Conservation (phyloP, 345 rosid genomes). For the Citropsis articulata region DNA sequence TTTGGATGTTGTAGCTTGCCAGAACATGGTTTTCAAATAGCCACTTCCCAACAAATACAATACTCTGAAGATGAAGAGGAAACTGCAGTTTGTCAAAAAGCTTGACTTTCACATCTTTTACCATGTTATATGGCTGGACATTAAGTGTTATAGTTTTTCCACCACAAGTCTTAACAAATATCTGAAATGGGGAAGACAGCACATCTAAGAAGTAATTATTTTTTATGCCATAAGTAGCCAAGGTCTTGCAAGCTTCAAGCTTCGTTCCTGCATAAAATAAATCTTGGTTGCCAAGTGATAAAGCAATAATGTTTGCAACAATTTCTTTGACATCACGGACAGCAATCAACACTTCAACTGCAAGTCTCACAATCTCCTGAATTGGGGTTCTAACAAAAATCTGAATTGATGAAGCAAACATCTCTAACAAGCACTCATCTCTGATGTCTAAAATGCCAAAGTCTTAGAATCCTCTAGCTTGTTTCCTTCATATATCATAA, state of each 20-base stretch:
- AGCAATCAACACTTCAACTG: slow-evolving; percentile 18
- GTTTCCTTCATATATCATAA: slow-evolving; percentile 19
- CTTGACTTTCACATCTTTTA: slow-evolving; percentile 18
- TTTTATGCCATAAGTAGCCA: slow-evolving; percentile 33
- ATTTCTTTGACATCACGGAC: slow-evolving; percentile 31
- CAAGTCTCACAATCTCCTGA: slow-evolving; percentile 1
- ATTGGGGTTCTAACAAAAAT: slow-evolving; percentile 27
- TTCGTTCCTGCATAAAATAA: slow-evolving; percentile 16
- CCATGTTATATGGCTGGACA: slow-evolving; percentile 16
- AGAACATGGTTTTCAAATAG: slow-evolving; percentile 20
- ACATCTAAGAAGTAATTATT: slow-evolving; percentile 26
- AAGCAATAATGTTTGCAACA: slow-evolving; percentile 11
- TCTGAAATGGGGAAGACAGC: slow-evolving; percentile 12
- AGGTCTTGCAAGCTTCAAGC: slow-evolving; percentile 30
- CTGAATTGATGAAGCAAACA: slow-evolving; percentile 12
- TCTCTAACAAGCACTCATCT: slow-evolving; percentile 25
- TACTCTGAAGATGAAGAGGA: slow-evolving; percentile 4
- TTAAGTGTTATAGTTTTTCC: slow-evolving; percentile 32
- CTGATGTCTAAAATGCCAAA: slow-evolving; percentile 32
- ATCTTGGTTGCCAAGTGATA: neutral
- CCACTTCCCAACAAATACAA: slow-evolving; percentile 27
- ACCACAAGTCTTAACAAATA: slow-evolving; percentile 31
- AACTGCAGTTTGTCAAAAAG: slow-evolving; percentile 14
- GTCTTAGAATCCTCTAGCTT: slow-evolving; percentile 29
- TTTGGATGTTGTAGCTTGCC: slow-evolving; percentile 27